Base-by-base conservation (phyloP, 2,329 filamentous ascomycete genomes). In the Aschersonia sp. region DNA sequence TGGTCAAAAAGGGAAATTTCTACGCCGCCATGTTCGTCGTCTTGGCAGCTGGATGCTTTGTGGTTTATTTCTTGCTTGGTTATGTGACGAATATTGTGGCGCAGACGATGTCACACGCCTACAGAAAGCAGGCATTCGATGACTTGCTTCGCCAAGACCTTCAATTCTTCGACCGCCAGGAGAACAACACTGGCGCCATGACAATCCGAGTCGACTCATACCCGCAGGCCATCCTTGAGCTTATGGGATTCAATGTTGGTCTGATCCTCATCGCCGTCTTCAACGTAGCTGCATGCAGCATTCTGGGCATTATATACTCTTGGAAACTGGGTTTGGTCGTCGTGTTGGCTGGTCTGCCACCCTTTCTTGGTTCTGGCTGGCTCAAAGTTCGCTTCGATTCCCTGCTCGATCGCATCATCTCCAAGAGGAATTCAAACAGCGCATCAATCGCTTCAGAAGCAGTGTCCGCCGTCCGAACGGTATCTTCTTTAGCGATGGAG, bases 1-100 rank as follows among this genome's bases (percentile, higher is more conserved):
- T 67, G 60, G 57, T 56, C 5, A 51, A 56, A 12, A 54, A 55
- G 1, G 74, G 72, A 6, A 67, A 78, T 54, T 77, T 77, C 53
- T 77, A 66, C 59, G 68, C 74, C 0, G 61, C 68, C 46, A 77
- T 78, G 73, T 78, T 78, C 51, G 68, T 75, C 43, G 63, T 75
- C 1, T 54, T 74, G 40, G 71, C 73, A 3, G 60, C 63, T 3
- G 71, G 64, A 3, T 62, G 65, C n/a, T 59, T 72, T 1, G 44
- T 73, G 1, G 60, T 65, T 7, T 77, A 77, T 53, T 65, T 65
- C 44, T 44, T 54, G 6, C 53, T 68, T 38, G 67, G 67, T 2
- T 65, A 55, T 49, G 44, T 57, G 2, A 61, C 64, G 10, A 69
- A 67, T 48, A 50, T 55, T 5, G 55, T 65, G 7, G 55, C 62